phyloP scores from a whole-genome alignment of 495 filamentous ascomycete species.

The Filosporella fistucella region DNA sequence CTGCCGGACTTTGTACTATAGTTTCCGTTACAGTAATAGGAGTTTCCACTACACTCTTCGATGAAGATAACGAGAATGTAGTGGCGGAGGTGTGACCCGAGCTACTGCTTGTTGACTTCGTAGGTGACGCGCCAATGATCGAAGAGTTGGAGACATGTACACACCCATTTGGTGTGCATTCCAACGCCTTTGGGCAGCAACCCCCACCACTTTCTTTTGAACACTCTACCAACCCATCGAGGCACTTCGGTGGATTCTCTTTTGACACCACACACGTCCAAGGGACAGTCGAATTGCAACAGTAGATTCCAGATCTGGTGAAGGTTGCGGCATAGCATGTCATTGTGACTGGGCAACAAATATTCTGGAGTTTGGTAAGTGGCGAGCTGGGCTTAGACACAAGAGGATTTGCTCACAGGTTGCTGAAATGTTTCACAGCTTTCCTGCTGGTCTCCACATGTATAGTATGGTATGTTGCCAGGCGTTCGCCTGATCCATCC shows the following conservation, averaged over 20 bases:
- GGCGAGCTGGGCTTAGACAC: not conserved
- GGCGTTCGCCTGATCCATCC: slow-evolving; percentile 1
- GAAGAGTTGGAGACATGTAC: slow-evolving; percentile 4
- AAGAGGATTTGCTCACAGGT: slow-evolving; percentile 7
- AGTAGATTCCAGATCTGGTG: slow-evolving; percentile 18
- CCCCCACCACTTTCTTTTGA: slow-evolving; percentile 11
- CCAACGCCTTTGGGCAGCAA: slow-evolving; percentile 11
- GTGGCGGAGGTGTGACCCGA: not conserved
- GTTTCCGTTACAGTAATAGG: slow-evolving; percentile 15
- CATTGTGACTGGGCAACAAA: slow-evolving; percentile 20
- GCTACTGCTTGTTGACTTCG: not conserved
- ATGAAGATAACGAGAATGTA: not conserved
- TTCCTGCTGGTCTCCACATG: slow-evolving; percentile 18
- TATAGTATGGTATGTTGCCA: slow-evolving; percentile 15
- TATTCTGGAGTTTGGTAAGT: slow-evolving; percentile 9
- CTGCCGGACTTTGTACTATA: slow-evolving; percentile 21
- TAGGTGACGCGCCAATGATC: not conserved
- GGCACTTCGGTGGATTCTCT: slow-evolving; percentile 11
- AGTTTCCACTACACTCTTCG: not conserved
- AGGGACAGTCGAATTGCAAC: slow-evolving; percentile 15
- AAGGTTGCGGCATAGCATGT: slow-evolving; percentile 1
- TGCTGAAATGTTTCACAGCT: slow-evolving; percentile 16
- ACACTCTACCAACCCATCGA: slow-evolving; percentile 10
- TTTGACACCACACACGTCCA: slow-evolving; percentile 8
- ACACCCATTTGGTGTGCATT: slow-evolving; percentile 20